Evolutionary conservation across 371 early-diverging fungal genomes (phyloP), one percentile per base, ranked within the genome.

Genomic region (Rhizopus stolonifer): DNA sequence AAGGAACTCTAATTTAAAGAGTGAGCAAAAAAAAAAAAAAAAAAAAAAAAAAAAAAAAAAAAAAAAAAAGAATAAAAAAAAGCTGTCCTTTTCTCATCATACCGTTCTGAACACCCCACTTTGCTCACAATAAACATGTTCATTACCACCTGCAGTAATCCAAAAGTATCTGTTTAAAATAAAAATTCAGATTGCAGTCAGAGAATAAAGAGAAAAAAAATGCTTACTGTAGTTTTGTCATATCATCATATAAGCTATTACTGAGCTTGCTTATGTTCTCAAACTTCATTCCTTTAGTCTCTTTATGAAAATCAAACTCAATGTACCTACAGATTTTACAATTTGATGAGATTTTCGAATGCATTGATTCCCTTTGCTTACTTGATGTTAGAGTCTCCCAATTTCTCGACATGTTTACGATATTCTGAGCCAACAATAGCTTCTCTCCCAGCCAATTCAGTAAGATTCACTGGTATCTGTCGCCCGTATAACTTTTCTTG

Each of bases 271-370:
- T 69, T 18, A 82, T 72, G 53, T 79, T 78, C 32, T 80, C 82
- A 54, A 70, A 82, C 23, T 68, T 65, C 72, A 80, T 72, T 4
- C 82, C 82, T 51, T 73, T 76, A 26, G 74, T 73, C 52, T 80
- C 77, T 38, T 59, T 63, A 69, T 98, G 97, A 60, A 97, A 98
- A 72, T 98, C 99, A 77, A 98, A 98, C 56, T 94, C 92, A 23
- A 88, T 77, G 61, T 96, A 97, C 60, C 79, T 74, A 53, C 1
- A 14, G 19, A 29, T 29, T n/a, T 5, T 34, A 24, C 34, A 9
- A 18, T 18, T 29, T 11, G 18, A 31, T 34, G 54, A n/a, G 26
- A 23, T 39, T 23, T 22, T 33, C n/a, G n/a, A n/a, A 49, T 47
- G 43, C 38, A 54, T 44, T 17, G 44, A 25, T 23, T 29, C n/a